A percentile compares a stretch with the other conserved stretches of the same genome.
Conservation (phyloP, 345 rosid genomes). For the Linum tenue region DNA sequence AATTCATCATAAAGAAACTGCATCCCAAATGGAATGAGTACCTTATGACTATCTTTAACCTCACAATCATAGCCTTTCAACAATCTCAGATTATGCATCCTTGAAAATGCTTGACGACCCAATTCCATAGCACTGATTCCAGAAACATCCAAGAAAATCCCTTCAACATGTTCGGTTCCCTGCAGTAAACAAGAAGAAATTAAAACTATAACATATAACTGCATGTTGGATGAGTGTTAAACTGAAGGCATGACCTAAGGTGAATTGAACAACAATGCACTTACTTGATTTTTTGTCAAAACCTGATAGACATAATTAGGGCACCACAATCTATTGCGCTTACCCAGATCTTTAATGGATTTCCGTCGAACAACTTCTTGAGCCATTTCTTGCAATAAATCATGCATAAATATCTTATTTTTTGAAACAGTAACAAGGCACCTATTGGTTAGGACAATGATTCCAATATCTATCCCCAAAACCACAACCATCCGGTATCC, state of each 20-base stretch:
- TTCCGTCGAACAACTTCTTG: conserved; percentile 8
- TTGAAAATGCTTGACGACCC: neutral
- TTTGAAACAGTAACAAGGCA: conserved; percentile 4
- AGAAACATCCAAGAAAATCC: conserved; percentile 5
- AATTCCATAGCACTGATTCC: neutral
- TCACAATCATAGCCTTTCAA: too few species aligned
- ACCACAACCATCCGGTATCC: conserved; percentile 6
- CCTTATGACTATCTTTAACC: too few species aligned
- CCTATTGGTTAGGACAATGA: conserved; percentile 4
- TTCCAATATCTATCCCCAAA: conserved; percentile 11
- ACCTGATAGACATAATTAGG: conserved; percentile 5
- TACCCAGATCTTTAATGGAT: conserved; percentile 10
- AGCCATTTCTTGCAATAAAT: conserved; percentile 15
- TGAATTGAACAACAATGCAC: too few species aligned
- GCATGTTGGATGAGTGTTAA: neutral
- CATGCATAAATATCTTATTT: conserved; percentile 8
- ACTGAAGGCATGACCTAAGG: too few species aligned
- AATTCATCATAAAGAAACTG: neutral
- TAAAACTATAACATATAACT: neutral
- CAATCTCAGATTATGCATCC: neutral
- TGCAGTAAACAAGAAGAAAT: neutral
- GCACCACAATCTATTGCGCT: conserved; percentile 12
- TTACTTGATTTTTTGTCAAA: neutral
- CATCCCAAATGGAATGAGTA: neutral
- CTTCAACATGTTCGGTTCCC: conserved; percentile 17